Evolutionary conservation across 257 asterid species (phyloP).

Genomic region (Voacanga thouarsii): DNA sequence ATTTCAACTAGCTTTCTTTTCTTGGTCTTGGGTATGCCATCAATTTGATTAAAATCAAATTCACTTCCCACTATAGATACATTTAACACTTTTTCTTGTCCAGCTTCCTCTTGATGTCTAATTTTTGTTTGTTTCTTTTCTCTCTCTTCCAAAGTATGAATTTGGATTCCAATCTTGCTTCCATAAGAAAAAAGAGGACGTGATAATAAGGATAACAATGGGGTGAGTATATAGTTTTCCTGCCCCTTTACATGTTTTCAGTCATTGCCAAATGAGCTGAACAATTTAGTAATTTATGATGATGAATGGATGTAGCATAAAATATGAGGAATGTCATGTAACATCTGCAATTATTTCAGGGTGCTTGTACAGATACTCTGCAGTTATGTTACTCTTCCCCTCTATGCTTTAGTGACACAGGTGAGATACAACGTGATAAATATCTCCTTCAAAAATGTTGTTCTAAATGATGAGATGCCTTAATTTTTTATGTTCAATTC

Average conservation of each 20-base stretch:
- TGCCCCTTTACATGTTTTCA: neutral
- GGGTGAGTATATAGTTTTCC: slow-evolving; percentile 39
- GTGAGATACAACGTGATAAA: slow-evolving; percentile 14
- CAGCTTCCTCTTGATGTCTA: slow-evolving; percentile 5
- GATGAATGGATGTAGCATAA: neutral
- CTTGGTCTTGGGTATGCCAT: slow-evolving; percentile 65
- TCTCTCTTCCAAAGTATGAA: slow-evolving; percentile 32
- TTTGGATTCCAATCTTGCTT: slow-evolving; percentile 58
- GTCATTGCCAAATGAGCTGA: neutral
- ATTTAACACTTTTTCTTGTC: neutral
- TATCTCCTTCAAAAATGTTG: neutral
- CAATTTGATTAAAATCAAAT: neutral
- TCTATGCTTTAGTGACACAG: slow-evolving; percentile 67
- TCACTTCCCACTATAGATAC: neutral
- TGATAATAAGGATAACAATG: slow-evolving; percentile 46
- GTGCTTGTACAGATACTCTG: slow-evolving; percentile 51
- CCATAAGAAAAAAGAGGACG: slow-evolving; percentile 37
- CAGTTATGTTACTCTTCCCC: slow-evolving; percentile 69
- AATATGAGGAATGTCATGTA: neutral
- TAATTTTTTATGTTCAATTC: neutral
- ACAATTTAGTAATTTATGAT: neutral
- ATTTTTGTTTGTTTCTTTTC: neutral
- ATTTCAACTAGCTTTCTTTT: slow-evolving; percentile 63
- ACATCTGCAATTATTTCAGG: slow-evolving; percentile 27
- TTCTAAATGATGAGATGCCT: neutral